Evolutionary conservation across 176 grass and related monocot species (phyloP), one percentile per base, ranked within the genome.

Genomic region (Musa acuminata): DNA sequence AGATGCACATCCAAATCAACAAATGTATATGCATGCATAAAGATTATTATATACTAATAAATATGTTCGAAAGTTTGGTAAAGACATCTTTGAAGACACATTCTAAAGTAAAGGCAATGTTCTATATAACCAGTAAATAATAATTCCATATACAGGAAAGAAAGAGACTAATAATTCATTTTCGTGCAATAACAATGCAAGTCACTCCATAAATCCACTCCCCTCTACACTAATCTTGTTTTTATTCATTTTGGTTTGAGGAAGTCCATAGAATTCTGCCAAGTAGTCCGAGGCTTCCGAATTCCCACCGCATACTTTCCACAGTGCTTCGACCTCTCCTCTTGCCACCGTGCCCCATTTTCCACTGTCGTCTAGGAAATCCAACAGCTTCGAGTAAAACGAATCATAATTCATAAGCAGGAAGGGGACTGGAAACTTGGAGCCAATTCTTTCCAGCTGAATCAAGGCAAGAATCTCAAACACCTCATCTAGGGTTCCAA

Each of bases 401-500:
- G 80, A 90, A 74, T 98, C 95, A 73, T 93, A 98, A 69, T 93
- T 93, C 25, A 93, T 52, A 19, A 93, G 83, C 74, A 97, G 24
- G 52, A 93, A 89, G 0, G 90, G 95, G 21, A 93, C 75, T 0
- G 86, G 90, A 11, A 85, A 79, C 1, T 67, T 60, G 0, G 90
- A 98, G 0, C 90, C 95, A 7, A 98, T 93, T 75, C 90, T 89
- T 75, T 93, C 75, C 1, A 93, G 86, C 14, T 98, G 95, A 80
- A 94, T 84, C 43, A 98, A 78, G 0, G 84, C 80, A 72, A 94
- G 69, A n/a, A 86, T 91, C 82, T 98, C 88, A 54, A 94, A 98
- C 23, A 91, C 65, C 73, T 98, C 95, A 65, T 98, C 95, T 24
- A 91, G 11, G 0, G 88, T 94, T 51, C 95, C 88, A 23, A 98